These are phyloP conservation scores for Solioccasus polychromus DNA, from an alignment of 768 basidiomycete genomes.

Conservation along the genomic window DNA sequence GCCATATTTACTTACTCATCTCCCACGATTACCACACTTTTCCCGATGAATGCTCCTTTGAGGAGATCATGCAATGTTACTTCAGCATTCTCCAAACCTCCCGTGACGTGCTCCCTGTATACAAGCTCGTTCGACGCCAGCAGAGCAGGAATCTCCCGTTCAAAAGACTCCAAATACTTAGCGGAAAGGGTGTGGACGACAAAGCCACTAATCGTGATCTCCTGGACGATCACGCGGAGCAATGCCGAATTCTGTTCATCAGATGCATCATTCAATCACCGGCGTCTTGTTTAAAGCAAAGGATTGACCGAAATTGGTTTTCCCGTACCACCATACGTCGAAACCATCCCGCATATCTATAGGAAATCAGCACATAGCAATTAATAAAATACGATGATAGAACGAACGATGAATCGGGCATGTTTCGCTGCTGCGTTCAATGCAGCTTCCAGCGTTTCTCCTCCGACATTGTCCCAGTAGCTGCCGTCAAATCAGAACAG, in stretches of 20 bases:
- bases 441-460: constrained; percentile 52
- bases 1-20: too few species aligned
- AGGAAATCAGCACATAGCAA: neutral
- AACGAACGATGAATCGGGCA: constrained; percentile 44
- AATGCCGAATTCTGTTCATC: constrained; percentile 40
- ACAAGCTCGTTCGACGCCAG: constrained; percentile 44
- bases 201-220: constrained; percentile 31
- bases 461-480: constrained; percentile 47
- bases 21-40: constrained; percentile 5
- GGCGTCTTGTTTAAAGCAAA: neutral
- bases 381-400: neutral
- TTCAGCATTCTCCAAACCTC: constrained; percentile 33
- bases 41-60: constrained; percentile 10
- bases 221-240: constrained; percentile 38
- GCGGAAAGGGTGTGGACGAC: constrained; percentile 19
- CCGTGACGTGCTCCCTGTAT: constrained; percentile 40
- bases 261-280: too few species aligned
- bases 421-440: constrained; percentile 39
- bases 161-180: constrained; percentile 41
- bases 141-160: constrained; percentile 33
- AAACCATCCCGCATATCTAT: constrained; percentile 28
- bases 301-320: neutral
- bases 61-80: constrained; percentile 3
- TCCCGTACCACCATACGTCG: neutral
- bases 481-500: neutral